Percentiles rank a stretch among this genome's conserved stretches.
These are phyloP conservation scores for Agrocybe pediades DNA, from an alignment of 768 basidiomycete species.

Conservation along the genomic window DNA sequence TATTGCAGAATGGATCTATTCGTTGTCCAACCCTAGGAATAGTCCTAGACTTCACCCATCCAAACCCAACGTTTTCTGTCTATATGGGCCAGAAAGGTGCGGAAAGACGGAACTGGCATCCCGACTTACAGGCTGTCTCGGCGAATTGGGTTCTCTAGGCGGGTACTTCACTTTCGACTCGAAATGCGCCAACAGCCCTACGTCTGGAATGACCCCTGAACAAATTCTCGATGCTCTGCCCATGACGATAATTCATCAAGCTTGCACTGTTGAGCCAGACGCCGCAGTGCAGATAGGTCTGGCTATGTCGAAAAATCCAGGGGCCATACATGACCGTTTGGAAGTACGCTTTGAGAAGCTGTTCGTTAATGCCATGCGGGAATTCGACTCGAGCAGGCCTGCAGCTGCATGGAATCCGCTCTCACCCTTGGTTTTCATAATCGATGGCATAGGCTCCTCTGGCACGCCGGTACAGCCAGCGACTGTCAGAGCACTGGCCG, in stretches of 20 bases:
- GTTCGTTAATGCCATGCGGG: constrained; percentile 14
- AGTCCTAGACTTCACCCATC: not conserved
- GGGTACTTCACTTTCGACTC: constrained; percentile 23
- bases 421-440: constrained; percentile 21
- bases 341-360: constrained; percentile 17
- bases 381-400: constrained; percentile 10
- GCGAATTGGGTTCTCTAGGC: constrained; percentile 20
- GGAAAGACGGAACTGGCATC: constrained; percentile 18
- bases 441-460: constrained; percentile 18
- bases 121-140: constrained; percentile 16
- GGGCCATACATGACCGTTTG: not conserved
- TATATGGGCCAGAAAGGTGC: constrained; percentile 11
- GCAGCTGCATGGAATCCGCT: constrained; percentile 19
- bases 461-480: constrained; percentile 15
- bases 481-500: constrained; percentile 12
- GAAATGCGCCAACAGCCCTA: not conserved
- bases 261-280: constrained; percentile 17
- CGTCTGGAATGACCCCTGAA: not conserved
- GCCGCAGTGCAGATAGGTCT: not conserved
- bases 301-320: constrained; percentile 8
- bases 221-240: constrained; percentile 18
- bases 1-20: constrained; percentile 22
- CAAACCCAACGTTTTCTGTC: constrained; percentile 15
- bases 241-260: constrained; percentile 20
- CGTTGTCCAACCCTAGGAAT: not conserved